Base-by-base conservation (phyloP, 2,329 filamentous ascomycete genomes). In the Aspergillus alliaceus region DNA sequence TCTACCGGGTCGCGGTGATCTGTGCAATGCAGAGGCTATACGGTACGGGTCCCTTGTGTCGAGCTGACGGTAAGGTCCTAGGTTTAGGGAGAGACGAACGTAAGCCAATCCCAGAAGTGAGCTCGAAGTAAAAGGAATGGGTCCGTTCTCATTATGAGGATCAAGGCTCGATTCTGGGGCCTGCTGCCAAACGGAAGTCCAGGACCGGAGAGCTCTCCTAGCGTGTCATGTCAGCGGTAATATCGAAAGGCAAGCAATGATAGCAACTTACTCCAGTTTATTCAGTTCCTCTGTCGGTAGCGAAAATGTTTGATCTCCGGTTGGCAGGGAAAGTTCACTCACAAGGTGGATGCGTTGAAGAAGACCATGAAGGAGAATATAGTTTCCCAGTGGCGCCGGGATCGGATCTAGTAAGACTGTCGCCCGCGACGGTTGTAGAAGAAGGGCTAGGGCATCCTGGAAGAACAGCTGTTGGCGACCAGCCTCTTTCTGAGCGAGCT, bases 291-390 rank as follows among this genome's bases (percentile, higher is more conserved):
- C 70, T 0, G 69, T 72, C 12, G 69, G 69, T 12, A 71, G 61
- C 4, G 62, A 63, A n/a, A 65, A 61, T 6, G 67, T 64, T n/a
- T 71, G 66, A 27, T 67, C 67, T 4, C 69, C 66, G 12, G 68
- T 69, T 11, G 70, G 67, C 20, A 72, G 59, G 9, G 67, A 71
- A 15, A 72, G 58, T 49, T 72, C 70, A 53, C 68, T 71, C 15
- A 72, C 69, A 8, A 72, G 65, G 31, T 72, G 70, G 15, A 91
- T 86, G 59, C 90, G 87, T 64, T 91, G 88, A 11, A 90, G 82
- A 24, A 91, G 70, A 3, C 87, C 87, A 65, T 90, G 87, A 3
- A 91, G 87, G 32, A 91, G 77, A 7, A 90, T 82, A 62, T 91
- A 90, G 64, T 88, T 88, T 1, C 87, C 88, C 6, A 89, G 72